Percentiles rank a stretch among this genome's conserved stretches.
These are phyloP conservation scores for Pseudopithomyces maydicus DNA, from an alignment of 2,329 filamentous ascomycete genomes.

Conservation along the genomic window DNA sequence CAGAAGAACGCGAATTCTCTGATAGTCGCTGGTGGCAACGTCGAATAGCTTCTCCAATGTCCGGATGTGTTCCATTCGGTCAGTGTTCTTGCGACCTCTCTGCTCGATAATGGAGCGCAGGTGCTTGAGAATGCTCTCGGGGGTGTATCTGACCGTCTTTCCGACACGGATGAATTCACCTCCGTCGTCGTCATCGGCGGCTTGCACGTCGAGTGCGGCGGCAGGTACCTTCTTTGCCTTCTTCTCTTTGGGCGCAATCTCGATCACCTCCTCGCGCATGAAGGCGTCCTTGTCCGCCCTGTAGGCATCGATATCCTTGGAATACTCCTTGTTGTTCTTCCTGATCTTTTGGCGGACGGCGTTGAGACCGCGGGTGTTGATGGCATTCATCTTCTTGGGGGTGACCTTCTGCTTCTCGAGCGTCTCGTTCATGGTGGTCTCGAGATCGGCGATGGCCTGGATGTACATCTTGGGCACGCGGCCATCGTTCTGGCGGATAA, in stretches of 20 bases:
- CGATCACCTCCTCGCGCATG: slow-evolving; percentile 84
- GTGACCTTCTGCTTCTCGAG: slow-evolving; percentile 95
- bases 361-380: slow-evolving; percentile 90
- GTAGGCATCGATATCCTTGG: slow-evolving; percentile 85
- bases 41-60: slow-evolving; percentile 96
- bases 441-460: slow-evolving; percentile 89
- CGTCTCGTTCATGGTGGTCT: slow-evolving; percentile 92
- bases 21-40: slow-evolving; percentile 88
- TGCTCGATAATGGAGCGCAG: slow-evolving; percentile 91
- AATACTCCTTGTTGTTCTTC: slow-evolving; percentile 97
- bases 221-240: slow-evolving; percentile 55
- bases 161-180: slow-evolving; percentile 90
- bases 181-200: slow-evolving; percentile 66
- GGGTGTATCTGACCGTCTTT: slow-evolving; percentile 87
- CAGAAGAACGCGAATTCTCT: slow-evolving; percentile 88
- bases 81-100: slow-evolving; percentile 98
- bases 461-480: slow-evolving; percentile 90
- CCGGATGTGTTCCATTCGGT: slow-evolving; percentile 90
- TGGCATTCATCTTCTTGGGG: slow-evolving; percentile 98
- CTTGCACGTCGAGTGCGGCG: slow-evolving; percentile 55
- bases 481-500: slow-evolving; percentile 64
- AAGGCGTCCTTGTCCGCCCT: slow-evolving; percentile 82
- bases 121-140: slow-evolving; percentile 98
- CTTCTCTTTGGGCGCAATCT: slow-evolving; percentile 57
- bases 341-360: slow-evolving; percentile 97